Evolutionary conservation across 2,329 filamentous ascomycete species (phyloP), one percentile per base, ranked within the genome.

Genomic region (Didymosphaeria variabile): DNA sequence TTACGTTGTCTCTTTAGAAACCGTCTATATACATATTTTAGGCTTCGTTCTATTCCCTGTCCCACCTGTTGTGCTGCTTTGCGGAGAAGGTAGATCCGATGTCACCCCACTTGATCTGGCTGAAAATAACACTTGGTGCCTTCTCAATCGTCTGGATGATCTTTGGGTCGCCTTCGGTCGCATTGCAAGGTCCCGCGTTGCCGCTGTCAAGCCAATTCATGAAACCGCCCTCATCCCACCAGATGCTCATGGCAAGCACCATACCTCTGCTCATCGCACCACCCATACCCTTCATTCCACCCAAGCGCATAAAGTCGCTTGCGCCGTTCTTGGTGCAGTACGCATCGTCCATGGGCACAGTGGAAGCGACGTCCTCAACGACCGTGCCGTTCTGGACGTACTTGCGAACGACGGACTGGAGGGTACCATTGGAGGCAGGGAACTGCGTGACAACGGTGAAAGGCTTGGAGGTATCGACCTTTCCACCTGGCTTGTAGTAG

Each of bases 371-470:
- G 79, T 90, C 88, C 67, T 83, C 79, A 67, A 90, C 85, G 62
- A 88, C 82, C 38, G 80, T 80, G 66, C 86, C 87, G 75, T 86
- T 79, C 79, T 91, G 89, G 59, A 89, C 83, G 75, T 90, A 91
- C 77, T 89, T 83, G 68, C 88, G 86, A 68, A 84, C 85, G 75
- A 91, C 88, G 76, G 88, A 84, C 55, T 79, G 81, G 52, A 90
- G 85, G 10, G 80, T 77, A 59, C 88, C 87, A 61, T 82, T 75
- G 53, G 83, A 86, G 57, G 85, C 86, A 67, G 87, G 77, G 80
- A 91, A 91, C 76, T 90, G 88, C 10, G 88, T 91, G 59, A 90
- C 86, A 26, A 91, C 87, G 9, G 88, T 90, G 68, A 90, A 77
- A 68, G 86, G 85, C 72, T 82, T 80, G 64, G 76, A 84, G 57